These are phyloP conservation scores for Geotrichum fermentans DNA, from an alignment of 1,139 yeast species.

Conservation along the genomic window DNA sequence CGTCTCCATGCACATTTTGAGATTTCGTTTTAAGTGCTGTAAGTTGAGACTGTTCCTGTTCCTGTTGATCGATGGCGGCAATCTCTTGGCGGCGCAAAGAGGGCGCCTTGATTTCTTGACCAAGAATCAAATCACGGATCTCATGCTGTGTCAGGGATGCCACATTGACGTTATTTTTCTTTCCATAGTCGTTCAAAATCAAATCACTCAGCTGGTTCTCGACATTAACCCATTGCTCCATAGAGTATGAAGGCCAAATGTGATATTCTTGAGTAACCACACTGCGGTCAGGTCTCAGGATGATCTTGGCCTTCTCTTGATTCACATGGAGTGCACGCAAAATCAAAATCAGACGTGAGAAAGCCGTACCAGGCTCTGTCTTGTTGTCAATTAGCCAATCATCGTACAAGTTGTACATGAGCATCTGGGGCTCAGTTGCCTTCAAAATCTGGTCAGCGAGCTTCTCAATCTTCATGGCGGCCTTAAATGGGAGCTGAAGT, in stretches of 20 bases:
- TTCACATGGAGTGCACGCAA: conserved; percentile 76
- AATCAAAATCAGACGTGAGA: conserved; percentile 75
- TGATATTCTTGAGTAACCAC: conserved; percentile 71
- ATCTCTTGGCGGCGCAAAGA: conserved; percentile 76
- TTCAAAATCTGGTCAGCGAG: conserved; percentile 71
- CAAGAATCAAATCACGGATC: conserved; percentile 86
- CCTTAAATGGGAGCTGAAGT: conserved; percentile 80
- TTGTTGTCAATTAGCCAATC: conserved; percentile 67
- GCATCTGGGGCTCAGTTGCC: conserved; percentile 93
- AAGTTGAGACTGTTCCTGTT: conserved; percentile 44
- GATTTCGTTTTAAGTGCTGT: conserved; percentile 83
- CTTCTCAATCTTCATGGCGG: conserved; percentile 79
- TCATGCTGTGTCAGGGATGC: conserved; percentile 89
- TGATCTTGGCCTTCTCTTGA: conserved; percentile 68
- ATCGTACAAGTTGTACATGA: conserved; percentile 82
- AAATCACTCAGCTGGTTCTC: conserved; percentile 85
- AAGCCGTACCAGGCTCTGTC: conserved; percentile 83
- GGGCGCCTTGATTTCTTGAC: conserved; percentile 90
- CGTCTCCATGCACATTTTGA: conserved; percentile 92
- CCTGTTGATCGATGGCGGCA: conserved; percentile 67
- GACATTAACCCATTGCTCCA: conserved; percentile 88
- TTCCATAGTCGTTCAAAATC: conserved; percentile 78
- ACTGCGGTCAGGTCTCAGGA: conserved; percentile 69
- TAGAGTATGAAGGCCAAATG: conserved; percentile 85
- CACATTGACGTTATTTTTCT: conserved; percentile 78